Evolutionary conservation across 345 rosid genomes (phyloP).

Genomic region (Kandelia obovata): DNA sequence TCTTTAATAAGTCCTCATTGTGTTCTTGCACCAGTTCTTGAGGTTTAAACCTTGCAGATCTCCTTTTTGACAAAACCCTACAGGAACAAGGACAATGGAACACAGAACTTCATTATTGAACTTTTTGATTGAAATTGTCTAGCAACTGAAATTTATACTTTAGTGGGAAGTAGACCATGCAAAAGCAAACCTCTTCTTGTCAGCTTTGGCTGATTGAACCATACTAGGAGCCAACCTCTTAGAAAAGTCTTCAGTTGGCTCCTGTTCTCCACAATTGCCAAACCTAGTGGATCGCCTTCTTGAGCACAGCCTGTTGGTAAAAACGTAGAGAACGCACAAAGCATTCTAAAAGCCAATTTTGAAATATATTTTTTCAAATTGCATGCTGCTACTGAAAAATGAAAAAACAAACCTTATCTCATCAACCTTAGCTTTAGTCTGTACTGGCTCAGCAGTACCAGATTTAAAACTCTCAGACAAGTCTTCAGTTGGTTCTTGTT

Average conservation of each 20-base stretch:
- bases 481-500: conserved; percentile 14
- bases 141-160: neutral
- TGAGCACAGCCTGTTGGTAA: conserved; percentile 12
- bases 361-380: conserved; percentile 1
- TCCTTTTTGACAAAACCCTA: conserved; percentile 12
- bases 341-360: neutral
- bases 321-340: neutral
- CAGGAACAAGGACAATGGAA: neutral
- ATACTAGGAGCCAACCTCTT: conserved; percentile 1
- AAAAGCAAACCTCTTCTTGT: conserved; percentile 15
- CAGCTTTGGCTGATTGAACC: conserved; percentile 1
- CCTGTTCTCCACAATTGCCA: conserved; percentile 14
- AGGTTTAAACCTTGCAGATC: conserved; percentile 11
- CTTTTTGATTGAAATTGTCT: neutral
- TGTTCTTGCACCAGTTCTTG: conserved; percentile 28
- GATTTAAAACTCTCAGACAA: conserved; percentile 2
- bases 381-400: neutral
- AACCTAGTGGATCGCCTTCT: conserved; percentile 23
- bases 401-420: conserved; percentile 13
- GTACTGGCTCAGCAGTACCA: neutral
- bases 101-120: neutral
- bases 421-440: conserved; percentile 6
- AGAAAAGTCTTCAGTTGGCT: conserved; percentile 7
- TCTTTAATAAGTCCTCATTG: conserved; percentile 19
- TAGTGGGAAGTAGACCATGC: neutral